phyloP scores from a whole-genome alignment of 2,329 filamentous ascomycete species.

The Pyricularia grisea region DNA sequence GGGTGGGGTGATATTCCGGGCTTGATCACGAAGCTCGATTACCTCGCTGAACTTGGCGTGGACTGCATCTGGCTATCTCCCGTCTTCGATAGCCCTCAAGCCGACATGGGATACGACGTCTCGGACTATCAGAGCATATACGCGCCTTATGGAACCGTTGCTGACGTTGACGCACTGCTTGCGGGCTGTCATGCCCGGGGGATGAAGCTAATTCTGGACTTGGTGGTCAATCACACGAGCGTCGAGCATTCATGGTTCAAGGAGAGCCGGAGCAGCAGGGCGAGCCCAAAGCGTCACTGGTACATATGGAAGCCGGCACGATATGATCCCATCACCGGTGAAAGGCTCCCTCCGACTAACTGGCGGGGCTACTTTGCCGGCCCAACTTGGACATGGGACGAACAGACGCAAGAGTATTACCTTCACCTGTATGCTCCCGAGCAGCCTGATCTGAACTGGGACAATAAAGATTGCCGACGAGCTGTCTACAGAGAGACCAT shows the following conservation, averaged over 20 bases:
- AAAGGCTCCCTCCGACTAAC: slow-evolving; percentile 64
- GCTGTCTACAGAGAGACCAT: slow-evolving; percentile 65
- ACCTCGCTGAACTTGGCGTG: slow-evolving; percentile 51
- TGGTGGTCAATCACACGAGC: slow-evolving; percentile 72
- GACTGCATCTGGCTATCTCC: slow-evolving; percentile 52
- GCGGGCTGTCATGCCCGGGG: slow-evolving; percentile 47
- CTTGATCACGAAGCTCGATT: slow-evolving; percentile 55
- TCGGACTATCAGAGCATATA: slow-evolving; percentile 50
- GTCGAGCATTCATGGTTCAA: slow-evolving; percentile 65
- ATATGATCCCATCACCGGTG: slow-evolving; percentile 42
- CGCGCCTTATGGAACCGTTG: slow-evolving; percentile 50
- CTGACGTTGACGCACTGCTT: slow-evolving; percentile 55
- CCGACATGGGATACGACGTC: slow-evolving; percentile 57
- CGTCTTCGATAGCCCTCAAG: slow-evolving; percentile 42
- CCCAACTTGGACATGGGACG: slow-evolving; percentile 62
- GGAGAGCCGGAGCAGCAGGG: slow-evolving; percentile 50
- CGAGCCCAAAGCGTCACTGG: slow-evolving; percentile 56
- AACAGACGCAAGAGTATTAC: slow-evolving; percentile 65
- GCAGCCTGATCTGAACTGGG: slow-evolving; percentile 84
- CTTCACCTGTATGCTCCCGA: slow-evolving; percentile 62
- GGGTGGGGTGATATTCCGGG: slow-evolving; percentile 58
- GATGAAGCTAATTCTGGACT: slow-evolving; percentile 64
- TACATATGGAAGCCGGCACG: slow-evolving; percentile 24
- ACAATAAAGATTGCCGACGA: slow-evolving; percentile 55
- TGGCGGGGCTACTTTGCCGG: slow-evolving; percentile 56